Base-by-base conservation (phyloP, 2,329 filamentous ascomycete genomes). In the Diaporthe batatas region DNA sequence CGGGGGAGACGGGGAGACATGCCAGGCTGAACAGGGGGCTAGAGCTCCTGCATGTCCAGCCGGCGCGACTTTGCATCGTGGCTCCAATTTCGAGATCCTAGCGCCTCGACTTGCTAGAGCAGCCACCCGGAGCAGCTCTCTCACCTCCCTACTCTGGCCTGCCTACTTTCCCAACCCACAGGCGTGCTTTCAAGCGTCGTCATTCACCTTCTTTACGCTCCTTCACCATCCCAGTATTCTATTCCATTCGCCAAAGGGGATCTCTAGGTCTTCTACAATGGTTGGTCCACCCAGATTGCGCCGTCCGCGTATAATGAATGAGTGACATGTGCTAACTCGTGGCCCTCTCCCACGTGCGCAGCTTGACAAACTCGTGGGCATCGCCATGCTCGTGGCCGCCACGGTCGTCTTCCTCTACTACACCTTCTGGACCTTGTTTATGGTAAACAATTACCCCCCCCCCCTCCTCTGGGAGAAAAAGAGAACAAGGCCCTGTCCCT, bases 341-440 rank as follows among this genome's bases (percentile, higher is more conserved):
- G 44, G 34, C 64, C 3, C 36, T 53, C 3, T 42, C 49, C 32
- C 32, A 29, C 23, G 29, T 39, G 44, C 51, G 39, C 83, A 99
- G 96, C 93, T 98, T 86, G 96, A 97, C 90, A 95, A 94, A 91
- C 89, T 91, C 81, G 87, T 90, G 80, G 89, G 89, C 81, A 86
- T 90, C 87, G 88, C 89, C 89, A 91, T 91, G 89, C 87, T 91
- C 82, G 88, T 90, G 88, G 89, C 88, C 82, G 88, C 89, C 79
- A 87, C 88, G 76, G 86, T 89, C 82, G 86, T 91, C 79, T 91
- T 91, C 79, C 85, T 89, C 79, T 99, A 99, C 90, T 99, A 99
- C 87, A 96, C 94, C 76, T 90, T 98, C 84, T 99, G 96, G 96
- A 98, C 96, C 36, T 89, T 99, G 76, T 89, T 98, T 77, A 98